A percentile compares a stretch with the other conserved stretches of the same genome.
Conservation (phyloP, 768 basidiomycete species). For the Leccinum barrowsii region DNA sequence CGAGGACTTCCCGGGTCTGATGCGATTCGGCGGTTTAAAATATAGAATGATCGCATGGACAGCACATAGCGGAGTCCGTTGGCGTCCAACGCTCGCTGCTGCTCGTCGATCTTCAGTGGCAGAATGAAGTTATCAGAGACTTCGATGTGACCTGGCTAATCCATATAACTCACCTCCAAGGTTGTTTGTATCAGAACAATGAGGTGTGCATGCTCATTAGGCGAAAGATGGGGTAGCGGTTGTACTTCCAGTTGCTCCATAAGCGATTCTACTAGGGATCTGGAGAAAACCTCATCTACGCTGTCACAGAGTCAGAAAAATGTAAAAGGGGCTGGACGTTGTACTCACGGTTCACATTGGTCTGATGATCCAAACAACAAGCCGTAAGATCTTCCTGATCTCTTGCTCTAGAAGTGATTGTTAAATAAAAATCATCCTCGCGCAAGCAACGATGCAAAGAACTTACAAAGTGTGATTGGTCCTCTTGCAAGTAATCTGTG, state of each 20-base stretch:
- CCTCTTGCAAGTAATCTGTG: conserved; percentile 38
- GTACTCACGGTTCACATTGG: conserved; percentile 44
- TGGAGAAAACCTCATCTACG: conserved; percentile 54
- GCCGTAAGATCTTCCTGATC: conserved; percentile 39
- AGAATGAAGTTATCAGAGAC: conserved; percentile 1
- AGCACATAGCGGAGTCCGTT: conserved; percentile 93
- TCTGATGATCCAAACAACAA: conserved; percentile 51
- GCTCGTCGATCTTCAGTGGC: conserved; percentile 74
- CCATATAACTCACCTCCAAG: conserved; percentile 57
- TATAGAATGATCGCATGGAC: conserved; percentile 89
- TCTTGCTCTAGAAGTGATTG: conserved; percentile 12
- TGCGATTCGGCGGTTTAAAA: conserved; percentile 63
- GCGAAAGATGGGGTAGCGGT: conserved; percentile 67
- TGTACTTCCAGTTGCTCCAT: conserved; percentile 60
- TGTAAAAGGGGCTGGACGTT: background rate
- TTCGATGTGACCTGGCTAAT: background rate
- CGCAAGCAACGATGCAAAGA: background rate
- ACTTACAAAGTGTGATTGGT: conserved; percentile 22
- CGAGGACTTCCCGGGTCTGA: conserved; percentile 46
- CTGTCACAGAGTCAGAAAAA: conserved; percentile 29
- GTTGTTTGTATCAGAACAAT: conserved; percentile 84
- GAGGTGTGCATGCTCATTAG: conserved; percentile 80
- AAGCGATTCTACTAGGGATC: conserved; percentile 54
- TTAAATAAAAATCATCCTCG: background rate
- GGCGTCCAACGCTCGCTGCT: conserved; percentile 84